phyloP scores from a whole-genome alignment of 768 basidiomycete genomes.

The Boletales sp. region DNA sequence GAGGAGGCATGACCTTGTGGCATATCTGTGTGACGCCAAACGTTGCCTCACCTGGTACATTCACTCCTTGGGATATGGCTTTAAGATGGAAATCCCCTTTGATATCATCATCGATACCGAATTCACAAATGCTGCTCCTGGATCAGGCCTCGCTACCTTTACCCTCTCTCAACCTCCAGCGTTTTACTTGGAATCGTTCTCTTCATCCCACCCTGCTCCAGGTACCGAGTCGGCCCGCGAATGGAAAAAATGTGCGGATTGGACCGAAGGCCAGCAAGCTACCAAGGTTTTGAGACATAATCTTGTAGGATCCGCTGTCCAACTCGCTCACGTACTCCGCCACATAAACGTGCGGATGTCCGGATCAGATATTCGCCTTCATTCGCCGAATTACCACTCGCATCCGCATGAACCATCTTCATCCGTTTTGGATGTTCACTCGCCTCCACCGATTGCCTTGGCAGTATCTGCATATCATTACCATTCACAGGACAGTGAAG shows the following conservation, averaged over 20 bases:
- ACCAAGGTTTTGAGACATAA: conserved; percentile 60
- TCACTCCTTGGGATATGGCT: conserved; percentile 63
- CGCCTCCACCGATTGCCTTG: conserved; percentile 35
- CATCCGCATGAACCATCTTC: conserved; percentile 26
- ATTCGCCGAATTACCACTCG: conserved; percentile 34
- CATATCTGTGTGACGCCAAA: conserved; percentile 67
- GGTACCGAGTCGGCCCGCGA: conserved; percentile 32
- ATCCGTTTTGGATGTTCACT: conserved; percentile 38
- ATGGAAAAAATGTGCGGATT: conserved; percentile 70
- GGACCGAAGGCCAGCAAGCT: conserved; percentile 75
- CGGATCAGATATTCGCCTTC: conserved; percentile 34
- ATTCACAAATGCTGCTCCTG: conserved; percentile 52
- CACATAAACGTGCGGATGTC: conserved; percentile 36
- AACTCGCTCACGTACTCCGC: conserved; percentile 54
- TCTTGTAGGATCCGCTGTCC: conserved; percentile 59
- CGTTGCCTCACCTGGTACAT: conserved; percentile 78
- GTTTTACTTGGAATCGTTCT: conserved; percentile 60
- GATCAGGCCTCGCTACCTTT: conserved; percentile 58
- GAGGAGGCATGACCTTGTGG: conserved; percentile 63
- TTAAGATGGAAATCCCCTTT: conserved; percentile 85
- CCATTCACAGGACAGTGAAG: conserved; percentile 14
- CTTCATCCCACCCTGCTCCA: conserved; percentile 26
- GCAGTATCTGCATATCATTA: conserved; percentile 24
- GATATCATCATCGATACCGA: conserved; percentile 54
- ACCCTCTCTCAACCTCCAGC: conserved; percentile 61